Evolutionary conservation across 371 early-diverging fungal species (phyloP).

Genomic region (Mucor ambiguus): DNA sequence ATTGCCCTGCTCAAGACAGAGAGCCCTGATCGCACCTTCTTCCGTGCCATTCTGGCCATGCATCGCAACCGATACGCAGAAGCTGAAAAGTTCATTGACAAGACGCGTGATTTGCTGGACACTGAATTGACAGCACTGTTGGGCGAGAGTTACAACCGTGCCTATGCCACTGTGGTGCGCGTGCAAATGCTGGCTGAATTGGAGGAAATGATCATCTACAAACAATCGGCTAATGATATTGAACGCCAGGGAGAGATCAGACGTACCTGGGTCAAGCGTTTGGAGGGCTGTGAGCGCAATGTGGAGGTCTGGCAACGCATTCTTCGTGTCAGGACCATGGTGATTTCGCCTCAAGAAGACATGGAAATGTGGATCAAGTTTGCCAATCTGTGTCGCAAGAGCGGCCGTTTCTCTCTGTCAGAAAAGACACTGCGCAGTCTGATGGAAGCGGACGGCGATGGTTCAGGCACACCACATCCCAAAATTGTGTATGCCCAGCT

Average conservation of each 20-base stretch:
- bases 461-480: constrained; percentile 56
- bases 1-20: constrained; percentile 81
- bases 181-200: constrained; percentile 97
- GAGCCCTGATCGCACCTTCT: constrained; percentile 73
- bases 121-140: constrained; percentile 88
- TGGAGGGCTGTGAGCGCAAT: constrained; percentile 92
- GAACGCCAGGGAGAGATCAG: constrained; percentile 82
- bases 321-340: constrained; percentile 87
- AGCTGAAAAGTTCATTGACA: constrained; percentile 77
- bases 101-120: constrained; percentile 87
- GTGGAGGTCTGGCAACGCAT: constrained; percentile 97
- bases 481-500: constrained; percentile 92
- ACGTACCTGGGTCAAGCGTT: constrained; percentile 84
- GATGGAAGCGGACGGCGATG: constrained; percentile 54
- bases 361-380: constrained; percentile 97
- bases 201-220: constrained; percentile 95
- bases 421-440: constrained; percentile 78
- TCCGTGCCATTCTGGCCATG: constrained; percentile 86
- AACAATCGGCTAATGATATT: constrained; percentile 79
- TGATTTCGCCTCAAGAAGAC: constrained; percentile 88
- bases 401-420: constrained; percentile 81
- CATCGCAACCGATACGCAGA: constrained; percentile 82
- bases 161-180: constrained; percentile 86
- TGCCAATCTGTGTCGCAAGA: constrained; percentile 92
- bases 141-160: constrained; percentile 94